Conservation (phyloP, 2,329 filamentous ascomycete species). For the Macrophomina tecta region DNA sequence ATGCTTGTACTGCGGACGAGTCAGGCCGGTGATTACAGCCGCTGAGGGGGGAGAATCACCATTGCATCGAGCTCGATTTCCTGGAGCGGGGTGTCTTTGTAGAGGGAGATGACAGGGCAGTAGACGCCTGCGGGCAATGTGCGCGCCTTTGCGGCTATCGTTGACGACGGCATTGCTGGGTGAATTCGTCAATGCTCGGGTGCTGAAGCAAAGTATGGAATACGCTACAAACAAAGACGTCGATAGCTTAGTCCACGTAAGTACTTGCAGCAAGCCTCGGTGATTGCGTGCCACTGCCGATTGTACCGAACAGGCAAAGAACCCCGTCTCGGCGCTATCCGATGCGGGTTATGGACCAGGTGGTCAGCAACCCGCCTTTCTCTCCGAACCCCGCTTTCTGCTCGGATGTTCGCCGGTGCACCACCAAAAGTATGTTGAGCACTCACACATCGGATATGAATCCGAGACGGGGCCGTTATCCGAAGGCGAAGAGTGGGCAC, state of each 20-base stretch:
- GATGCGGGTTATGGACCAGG: not conserved
- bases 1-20: slow-evolving; percentile 41
- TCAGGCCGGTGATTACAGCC: not conserved
- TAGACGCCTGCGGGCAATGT: slow-evolving; percentile 52
- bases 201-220: no score
- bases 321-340: not conserved
- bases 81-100: slow-evolving; percentile 49
- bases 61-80: slow-evolving; percentile 54
- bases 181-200: not conserved
- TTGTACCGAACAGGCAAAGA: not conserved
- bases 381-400: slow-evolving; percentile 5
- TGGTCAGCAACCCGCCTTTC: not conserved
- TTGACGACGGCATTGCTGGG: slow-evolving; percentile 14
- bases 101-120: slow-evolving; percentile 56
- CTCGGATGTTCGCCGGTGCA: not conserved
- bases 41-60: not conserved
- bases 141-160: slow-evolving; percentile 42
- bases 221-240: no score
- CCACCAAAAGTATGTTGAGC: not conserved
- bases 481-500: not conserved
- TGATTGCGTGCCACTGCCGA: not conserved
- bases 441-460: not conserved
- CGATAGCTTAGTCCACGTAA: not conserved
- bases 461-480: not conserved
- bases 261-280: not conserved